Percentiles rank a stretch among this genome's conserved stretches.
Conservation (phyloP, 208 protist species). For the Trypanosoma melophagium region DNA sequence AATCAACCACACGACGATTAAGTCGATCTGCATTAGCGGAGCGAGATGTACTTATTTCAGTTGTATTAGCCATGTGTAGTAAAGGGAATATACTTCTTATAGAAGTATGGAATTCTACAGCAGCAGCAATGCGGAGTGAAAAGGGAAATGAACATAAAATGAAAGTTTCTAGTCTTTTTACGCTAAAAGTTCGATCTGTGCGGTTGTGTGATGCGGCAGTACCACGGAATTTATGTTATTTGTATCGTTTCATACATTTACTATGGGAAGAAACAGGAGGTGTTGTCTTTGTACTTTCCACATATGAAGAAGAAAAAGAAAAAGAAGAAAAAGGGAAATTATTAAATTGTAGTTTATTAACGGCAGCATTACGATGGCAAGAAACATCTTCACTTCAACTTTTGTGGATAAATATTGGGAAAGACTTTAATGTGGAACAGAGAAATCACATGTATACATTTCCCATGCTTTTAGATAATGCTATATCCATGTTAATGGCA, state of each 20-base stretch:
- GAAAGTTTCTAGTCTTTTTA: not conserved
- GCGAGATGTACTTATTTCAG: constrained; percentile 10
- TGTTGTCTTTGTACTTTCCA: constrained; percentile 2
- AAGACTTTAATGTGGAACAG: not conserved
- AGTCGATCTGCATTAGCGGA: not conserved
- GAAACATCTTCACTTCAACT: not conserved
- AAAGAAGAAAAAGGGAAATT: not conserved
- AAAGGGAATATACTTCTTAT: constrained; percentile 20
- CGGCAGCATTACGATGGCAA: not conserved
- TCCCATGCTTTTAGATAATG: not conserved
- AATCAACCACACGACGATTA: constrained; percentile 1
- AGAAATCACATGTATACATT: not conserved
- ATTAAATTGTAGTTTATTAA: constrained; percentile 5
- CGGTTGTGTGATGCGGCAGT: not conserved
- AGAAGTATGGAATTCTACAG: constrained; percentile 4
- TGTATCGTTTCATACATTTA: constrained; percentile 8
- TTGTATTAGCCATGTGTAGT: constrained; percentile 15
- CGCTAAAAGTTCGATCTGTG: constrained; percentile 7
- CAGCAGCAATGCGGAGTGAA: not conserved
- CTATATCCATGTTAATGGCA: not conserved
- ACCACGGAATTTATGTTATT: not conserved
- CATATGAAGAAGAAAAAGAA: constrained; percentile 1
- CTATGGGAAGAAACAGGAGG: constrained; percentile 18
- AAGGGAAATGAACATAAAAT: not conserved
- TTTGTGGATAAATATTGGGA: not conserved